Conservation (phyloP, 1,284 basidiomycete genomes). For the Pseudozyma sp. region DNA sequence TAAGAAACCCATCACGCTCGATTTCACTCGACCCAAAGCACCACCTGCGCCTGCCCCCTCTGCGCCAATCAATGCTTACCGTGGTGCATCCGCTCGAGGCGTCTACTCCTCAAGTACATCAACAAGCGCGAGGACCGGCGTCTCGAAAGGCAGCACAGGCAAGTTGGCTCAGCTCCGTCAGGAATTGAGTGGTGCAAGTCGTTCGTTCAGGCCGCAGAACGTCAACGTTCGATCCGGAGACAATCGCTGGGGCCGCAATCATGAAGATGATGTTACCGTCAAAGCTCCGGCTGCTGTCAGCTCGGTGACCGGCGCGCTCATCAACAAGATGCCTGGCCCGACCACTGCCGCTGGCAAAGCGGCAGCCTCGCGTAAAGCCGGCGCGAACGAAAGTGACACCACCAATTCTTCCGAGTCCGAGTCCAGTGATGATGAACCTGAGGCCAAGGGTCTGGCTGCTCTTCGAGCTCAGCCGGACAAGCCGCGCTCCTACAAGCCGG, state of each 20-base stretch:
- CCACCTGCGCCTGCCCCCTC: slow-evolving; percentile 25
- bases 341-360: slow-evolving; percentile 31
- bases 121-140: slow-evolving; percentile 14
- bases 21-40: slow-evolving; percentile 38
- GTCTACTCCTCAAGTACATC: slow-evolving; percentile 19
- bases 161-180: slow-evolving; percentile 55
- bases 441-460: slow-evolving; percentile 72
- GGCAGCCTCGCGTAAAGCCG: slow-evolving; percentile 29
- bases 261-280: slow-evolving; percentile 52
- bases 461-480: slow-evolving; percentile 69
- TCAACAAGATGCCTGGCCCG: slow-evolving; percentile 36
- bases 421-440: slow-evolving; percentile 74
- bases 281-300: slow-evolving; percentile 58
- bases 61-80: slow-evolving; percentile 52
- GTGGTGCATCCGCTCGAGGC: slow-evolving; percentile 33
- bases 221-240: slow-evolving; percentile 40
- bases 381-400: slow-evolving; percentile 27
- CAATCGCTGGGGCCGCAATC: slow-evolving; percentile 42
- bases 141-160: slow-evolving; percentile 35
- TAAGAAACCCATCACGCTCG: slow-evolving; percentile 45
- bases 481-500: slow-evolving; percentile 62
- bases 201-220: slow-evolving; percentile 43
- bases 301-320: slow-evolving; percentile 55
- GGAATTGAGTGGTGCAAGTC: slow-evolving; percentile 49
- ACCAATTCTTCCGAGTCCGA: slow-evolving; percentile 65